Conservation (phyloP, 768 basidiomycete genomes). For the Exidia glandulosa region DNA sequence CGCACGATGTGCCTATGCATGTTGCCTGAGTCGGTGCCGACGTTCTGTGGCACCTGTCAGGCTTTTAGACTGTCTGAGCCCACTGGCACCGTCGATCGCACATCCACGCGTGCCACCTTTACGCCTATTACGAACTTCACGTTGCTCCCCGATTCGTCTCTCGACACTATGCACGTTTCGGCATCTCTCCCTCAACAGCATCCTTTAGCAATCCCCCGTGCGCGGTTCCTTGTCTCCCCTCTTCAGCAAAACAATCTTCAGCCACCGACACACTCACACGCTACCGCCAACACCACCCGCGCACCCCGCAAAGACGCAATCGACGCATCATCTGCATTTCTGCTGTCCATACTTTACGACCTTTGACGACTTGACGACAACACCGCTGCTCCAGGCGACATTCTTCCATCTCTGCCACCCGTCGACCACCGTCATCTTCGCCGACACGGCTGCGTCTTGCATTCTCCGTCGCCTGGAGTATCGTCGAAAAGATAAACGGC, state of each 20-base stretch:
- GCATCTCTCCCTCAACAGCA: not conserved
- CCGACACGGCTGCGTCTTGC: not conserved
- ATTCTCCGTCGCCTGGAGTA: not conserved
- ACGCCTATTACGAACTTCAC: not conserved
- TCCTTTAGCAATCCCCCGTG: too few species aligned
- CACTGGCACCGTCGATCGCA: not conserved
- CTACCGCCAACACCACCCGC: not conserved
- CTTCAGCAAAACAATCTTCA: not conserved
- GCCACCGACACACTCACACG: not conserved
- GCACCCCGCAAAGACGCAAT: not conserved
- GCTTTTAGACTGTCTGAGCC: not conserved
- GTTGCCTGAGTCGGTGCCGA: not conserved
- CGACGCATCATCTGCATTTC: not conserved
- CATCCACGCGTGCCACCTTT: not conserved
- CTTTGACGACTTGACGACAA: not conserved
- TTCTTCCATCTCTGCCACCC: not conserved
- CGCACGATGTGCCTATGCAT: too few species aligned
- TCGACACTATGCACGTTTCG: not conserved
- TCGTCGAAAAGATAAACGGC: not conserved
- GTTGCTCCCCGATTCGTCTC: not conserved
- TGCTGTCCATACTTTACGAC: not conserved
- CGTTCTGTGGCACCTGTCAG: not conserved
- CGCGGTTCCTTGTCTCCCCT: too few species aligned
- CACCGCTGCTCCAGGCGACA: too few species aligned
- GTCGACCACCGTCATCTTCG: not conserved